These are phyloP conservation scores for Saturnispora dispora DNA, from an alignment of 805 yeast species.

Conservation along the genomic window DNA sequence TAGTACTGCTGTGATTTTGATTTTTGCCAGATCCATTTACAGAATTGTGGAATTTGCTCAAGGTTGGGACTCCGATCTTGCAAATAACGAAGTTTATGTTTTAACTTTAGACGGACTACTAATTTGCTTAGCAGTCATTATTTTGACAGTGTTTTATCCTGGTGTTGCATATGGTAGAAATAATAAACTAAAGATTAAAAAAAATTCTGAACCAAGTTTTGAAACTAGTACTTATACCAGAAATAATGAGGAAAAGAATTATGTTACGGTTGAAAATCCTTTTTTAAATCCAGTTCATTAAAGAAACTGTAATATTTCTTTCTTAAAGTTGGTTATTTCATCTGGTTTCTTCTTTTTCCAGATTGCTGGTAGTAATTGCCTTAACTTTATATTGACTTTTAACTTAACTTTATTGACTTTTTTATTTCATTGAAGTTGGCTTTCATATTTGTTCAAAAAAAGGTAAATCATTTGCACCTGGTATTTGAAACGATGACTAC, in stretches of 20 bases:
- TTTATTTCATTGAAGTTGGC: too few relatives aligned
- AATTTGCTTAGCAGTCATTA: constrained; percentile 38
- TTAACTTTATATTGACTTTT: too few relatives aligned
- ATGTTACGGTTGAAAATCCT: background rate
- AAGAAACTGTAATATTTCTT: too few relatives aligned
- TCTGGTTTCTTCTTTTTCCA: too few relatives aligned
- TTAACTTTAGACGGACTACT: constrained; percentile 53
- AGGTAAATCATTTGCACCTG: too few relatives aligned
- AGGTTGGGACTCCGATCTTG: constrained; percentile 61
- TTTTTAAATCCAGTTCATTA: background rate
- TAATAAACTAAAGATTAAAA: background rate
- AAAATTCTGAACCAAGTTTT: background rate
- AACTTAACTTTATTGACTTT: too few relatives aligned
- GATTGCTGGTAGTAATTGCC: too few relatives aligned
- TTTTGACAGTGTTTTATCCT: constrained; percentile 51
- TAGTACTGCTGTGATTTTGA: constrained; percentile 37
- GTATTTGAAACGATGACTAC: too few relatives aligned
- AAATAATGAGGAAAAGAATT: background rate
- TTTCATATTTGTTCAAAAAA: too few relatives aligned
- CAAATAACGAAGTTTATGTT: constrained; percentile 48
- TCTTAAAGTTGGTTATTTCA: too few relatives aligned
- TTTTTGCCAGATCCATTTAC: constrained; percentile 59
- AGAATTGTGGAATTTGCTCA: constrained; percentile 59
- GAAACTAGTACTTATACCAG: background rate
- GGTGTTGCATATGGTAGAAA: constrained; percentile 35